Percentiles rank a stretch among this genome's conserved stretches.
These are phyloP conservation scores for Draba incana DNA, from an alignment of 345 rosid genomes.

Conservation along the genomic window DNA sequence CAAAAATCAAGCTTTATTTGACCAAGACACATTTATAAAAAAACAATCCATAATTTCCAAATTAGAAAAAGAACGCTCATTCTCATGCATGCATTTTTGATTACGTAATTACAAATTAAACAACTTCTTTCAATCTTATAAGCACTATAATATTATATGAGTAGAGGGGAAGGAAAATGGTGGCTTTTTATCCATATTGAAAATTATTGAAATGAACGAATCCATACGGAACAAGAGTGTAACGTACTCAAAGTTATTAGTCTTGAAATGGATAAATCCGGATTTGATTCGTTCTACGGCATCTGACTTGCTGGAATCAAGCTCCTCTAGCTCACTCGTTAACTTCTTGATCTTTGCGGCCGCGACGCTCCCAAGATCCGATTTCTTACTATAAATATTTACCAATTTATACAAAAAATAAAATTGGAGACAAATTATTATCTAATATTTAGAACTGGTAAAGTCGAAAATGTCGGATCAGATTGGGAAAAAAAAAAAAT, in stretches of 20 bases:
- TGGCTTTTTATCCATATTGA: neutral
- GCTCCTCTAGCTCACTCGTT: slow-evolving; percentile 67
- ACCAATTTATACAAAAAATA: slow-evolving; percentile 1
- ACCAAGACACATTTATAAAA: neutral
- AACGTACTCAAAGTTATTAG: slow-evolving; percentile 75
- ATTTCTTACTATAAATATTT: slow-evolving; percentile 53
- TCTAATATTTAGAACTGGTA: neutral
- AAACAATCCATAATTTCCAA: neutral
- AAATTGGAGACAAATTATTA: neutral
- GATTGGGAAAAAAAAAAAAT: slow-evolving; percentile 1
- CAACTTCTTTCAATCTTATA: slow-evolving; percentile 9
- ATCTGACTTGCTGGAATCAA: slow-evolving; percentile 49
- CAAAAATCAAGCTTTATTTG: neutral
- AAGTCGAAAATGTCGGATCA: neutral
- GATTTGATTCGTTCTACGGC: slow-evolving; percentile 62
- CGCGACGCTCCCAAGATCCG: slow-evolving; percentile 65
- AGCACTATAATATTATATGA: neutral
- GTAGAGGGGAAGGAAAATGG: neutral
- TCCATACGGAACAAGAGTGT: slow-evolving; percentile 2
- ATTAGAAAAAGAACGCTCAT: neutral
- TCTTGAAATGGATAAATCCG: slow-evolving; percentile 80
- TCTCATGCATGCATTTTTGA: neutral
- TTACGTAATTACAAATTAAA: slow-evolving; percentile 1
- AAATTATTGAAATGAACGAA: slow-evolving; percentile 11
- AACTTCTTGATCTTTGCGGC: slow-evolving; percentile 77